Conservation (phyloP, 768 basidiomycete genomes). For the Leccinum fibrillosum region DNA sequence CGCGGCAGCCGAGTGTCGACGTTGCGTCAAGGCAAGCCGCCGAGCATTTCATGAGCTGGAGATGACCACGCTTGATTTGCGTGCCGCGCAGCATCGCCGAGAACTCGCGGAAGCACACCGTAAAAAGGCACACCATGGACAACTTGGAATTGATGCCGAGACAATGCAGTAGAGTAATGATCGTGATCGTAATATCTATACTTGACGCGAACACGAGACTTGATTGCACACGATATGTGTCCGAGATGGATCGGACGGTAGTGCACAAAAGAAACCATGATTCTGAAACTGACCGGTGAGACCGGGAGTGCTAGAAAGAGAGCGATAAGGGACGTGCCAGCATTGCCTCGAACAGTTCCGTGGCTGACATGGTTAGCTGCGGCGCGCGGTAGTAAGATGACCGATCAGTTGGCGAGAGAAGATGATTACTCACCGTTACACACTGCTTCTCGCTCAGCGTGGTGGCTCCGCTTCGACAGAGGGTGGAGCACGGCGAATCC, state of each 20-base stretch:
- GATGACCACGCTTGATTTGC: conserved; percentile 55
- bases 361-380: conserved; percentile 63
- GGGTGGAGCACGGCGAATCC: conserved; percentile 52
- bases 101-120: conserved; percentile 55
- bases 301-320: background rate
- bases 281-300: conserved; percentile 37
- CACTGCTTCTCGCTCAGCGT: conserved; percentile 41
- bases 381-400: conserved; percentile 15
- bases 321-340: conserved; percentile 43
- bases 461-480: conserved; percentile 50
- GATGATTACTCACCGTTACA: conserved; percentile 44
- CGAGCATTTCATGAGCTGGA: conserved; percentile 63
- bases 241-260: conserved; percentile 61
- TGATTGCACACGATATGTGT: conserved; percentile 70
- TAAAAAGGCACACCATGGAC: conserved; percentile 60
- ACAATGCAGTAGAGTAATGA: conserved; percentile 16
- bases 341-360: conserved; percentile 65
- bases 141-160: conserved; percentile 54
- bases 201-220: conserved; percentile 42
- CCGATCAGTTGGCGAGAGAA: conserved; percentile 1
- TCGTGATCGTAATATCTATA: conserved; percentile 25
- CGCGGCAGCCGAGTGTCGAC: conserved; percentile 39
- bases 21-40: conserved; percentile 38
- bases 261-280: conserved; percentile 40
- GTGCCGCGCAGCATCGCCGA: conserved; percentile 55